Conservation (phyloP, 163 green algal species). For the Scenedesmus sp. region DNA sequence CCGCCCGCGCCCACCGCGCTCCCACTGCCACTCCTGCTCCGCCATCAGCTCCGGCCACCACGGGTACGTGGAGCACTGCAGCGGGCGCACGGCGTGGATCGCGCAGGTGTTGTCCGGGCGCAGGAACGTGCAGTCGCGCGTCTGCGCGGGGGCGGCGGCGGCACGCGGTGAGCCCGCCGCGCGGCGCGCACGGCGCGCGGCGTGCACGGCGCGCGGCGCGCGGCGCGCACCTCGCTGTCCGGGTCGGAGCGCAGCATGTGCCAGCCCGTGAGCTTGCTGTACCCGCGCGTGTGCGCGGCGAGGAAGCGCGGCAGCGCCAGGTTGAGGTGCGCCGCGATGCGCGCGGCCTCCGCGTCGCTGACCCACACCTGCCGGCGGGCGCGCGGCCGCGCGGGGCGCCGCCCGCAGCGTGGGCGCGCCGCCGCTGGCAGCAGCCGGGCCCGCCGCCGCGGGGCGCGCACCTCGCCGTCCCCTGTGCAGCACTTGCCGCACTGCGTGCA, state of each 20-base stretch:
- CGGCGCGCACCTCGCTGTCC: not conserved
- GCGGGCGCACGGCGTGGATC: slow-evolving; percentile 62
- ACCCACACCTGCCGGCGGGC: slow-evolving; percentile 66
- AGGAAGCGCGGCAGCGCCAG: slow-evolving; percentile 51
- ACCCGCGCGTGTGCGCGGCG: not conserved
- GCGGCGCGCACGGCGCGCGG: no score
- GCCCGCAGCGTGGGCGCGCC: no score
- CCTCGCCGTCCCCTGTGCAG: slow-evolving; percentile 65
- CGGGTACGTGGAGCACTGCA: slow-evolving; percentile 72
- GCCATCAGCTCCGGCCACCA: slow-evolving; percentile 73
- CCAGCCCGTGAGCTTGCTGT: slow-evolving; percentile 50
- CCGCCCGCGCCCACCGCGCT: slow-evolving; percentile 52
- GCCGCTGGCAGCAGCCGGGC: no score
- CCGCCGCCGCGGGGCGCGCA: not conserved
- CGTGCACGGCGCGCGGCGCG: no score
- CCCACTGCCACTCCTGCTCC: slow-evolving; percentile 56
- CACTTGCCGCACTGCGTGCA: slow-evolving; percentile 79
- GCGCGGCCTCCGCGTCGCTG: slow-evolving; percentile 44
- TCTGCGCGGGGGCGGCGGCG: not conserved
- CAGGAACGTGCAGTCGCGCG: slow-evolving; percentile 64
- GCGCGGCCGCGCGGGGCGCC: no score
- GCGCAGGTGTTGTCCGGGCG: slow-evolving; percentile 63
- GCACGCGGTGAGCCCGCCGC: no score
- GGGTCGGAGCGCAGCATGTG: slow-evolving; percentile 12
- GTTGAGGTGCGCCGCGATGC: slow-evolving; percentile 57